phyloP scores from a whole-genome alignment of 2,329 filamentous ascomycete species.

The Emergomyces pasteurianus region DNA sequence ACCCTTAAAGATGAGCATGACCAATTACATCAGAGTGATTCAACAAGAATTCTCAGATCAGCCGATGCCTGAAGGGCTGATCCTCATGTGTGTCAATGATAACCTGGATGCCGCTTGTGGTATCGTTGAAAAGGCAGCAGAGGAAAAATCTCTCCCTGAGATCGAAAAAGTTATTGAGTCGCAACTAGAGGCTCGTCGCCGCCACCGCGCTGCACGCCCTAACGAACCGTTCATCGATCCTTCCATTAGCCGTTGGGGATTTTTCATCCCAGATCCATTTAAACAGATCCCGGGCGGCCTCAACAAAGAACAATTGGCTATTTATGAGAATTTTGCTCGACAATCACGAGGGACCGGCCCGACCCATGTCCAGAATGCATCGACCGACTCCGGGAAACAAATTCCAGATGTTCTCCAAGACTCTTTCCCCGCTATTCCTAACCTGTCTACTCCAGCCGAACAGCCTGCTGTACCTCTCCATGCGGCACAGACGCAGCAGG shows the following conservation, averaged over 20 bases:
- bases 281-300: conserved; percentile 72
- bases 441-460: conserved; percentile 50
- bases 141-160: conserved; percentile 83
- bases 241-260: conserved; percentile 76
- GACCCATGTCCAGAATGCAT: conserved; percentile 43
- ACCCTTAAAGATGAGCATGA: conserved; percentile 89
- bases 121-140: conserved; percentile 90
- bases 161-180: conserved; percentile 87
- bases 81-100: conserved; percentile 97
- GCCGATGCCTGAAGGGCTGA: conserved; percentile 82
- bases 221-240: conserved; percentile 77
- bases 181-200: conserved; percentile 64
- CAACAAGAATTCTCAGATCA: conserved; percentile 53
- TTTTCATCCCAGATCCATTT: conserved; percentile 88
- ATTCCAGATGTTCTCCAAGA: conserved; percentile 53
- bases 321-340: conserved; percentile 91
- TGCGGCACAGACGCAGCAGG: conserved; percentile 40
- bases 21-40: conserved; percentile 88
- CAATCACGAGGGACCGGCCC: conserved; percentile 57
- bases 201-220: conserved; percentile 61
- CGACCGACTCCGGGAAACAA: conserved; percentile 48
- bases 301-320: conserved; percentile 83
- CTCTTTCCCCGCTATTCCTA: conserved; percentile 47
- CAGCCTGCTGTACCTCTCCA: conserved; percentile 49
- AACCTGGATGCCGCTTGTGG: conserved; percentile 88